Evolutionary conservation across 2,329 filamentous ascomycete genomes (phyloP).

Genomic region (Aspergillus aculeatinus): DNA sequence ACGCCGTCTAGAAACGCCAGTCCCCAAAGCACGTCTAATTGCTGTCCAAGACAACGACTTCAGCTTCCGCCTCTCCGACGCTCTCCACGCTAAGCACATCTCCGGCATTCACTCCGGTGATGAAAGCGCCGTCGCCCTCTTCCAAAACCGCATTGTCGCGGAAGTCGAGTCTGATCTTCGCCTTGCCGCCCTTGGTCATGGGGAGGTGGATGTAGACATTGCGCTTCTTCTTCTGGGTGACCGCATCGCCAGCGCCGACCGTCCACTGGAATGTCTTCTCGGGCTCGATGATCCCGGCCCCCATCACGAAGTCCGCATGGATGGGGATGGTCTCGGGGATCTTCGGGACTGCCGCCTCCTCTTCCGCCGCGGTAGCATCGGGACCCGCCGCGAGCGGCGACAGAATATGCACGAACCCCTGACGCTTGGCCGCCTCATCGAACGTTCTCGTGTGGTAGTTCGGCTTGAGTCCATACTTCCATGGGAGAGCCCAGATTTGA

Average conservation of each 20-base stretch:
- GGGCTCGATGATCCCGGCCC: slow-evolving; percentile 69
- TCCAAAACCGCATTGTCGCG: slow-evolving; percentile 64
- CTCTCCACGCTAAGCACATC: slow-evolving; percentile 66
- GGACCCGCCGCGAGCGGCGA: slow-evolving; percentile 69
- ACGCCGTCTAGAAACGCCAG: background rate
- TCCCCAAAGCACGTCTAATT: slow-evolving; percentile 40
- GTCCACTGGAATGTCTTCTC: slow-evolving; percentile 68
- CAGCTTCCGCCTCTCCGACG: slow-evolving; percentile 66
- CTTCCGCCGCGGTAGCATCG: slow-evolving; percentile 61
- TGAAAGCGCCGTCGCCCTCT: slow-evolving; percentile 80
- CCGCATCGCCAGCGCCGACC: slow-evolving; percentile 55
- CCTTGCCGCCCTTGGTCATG: slow-evolving; percentile 73
- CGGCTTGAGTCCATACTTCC: slow-evolving; percentile 69
- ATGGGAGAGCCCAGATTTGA: slow-evolving; percentile 85
- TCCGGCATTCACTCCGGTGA: slow-evolving; percentile 63
- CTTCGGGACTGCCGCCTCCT: slow-evolving; percentile 62
- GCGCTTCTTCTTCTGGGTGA: slow-evolving; percentile 47
- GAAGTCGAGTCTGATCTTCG: slow-evolving; percentile 68
- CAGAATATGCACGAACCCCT: slow-evolving; percentile 71
- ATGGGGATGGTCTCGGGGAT: slow-evolving; percentile 73
- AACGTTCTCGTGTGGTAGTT: slow-evolving; percentile 75
- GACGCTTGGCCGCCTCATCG: slow-evolving; percentile 68
- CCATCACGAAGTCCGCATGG: slow-evolving; percentile 82
- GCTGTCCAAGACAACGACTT: slow-evolving; percentile 68
- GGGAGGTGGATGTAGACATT: slow-evolving; percentile 80